Base-by-base conservation (phyloP, 2,329 filamentous ascomycete species). In the Verticillium tricorpus region DNA sequence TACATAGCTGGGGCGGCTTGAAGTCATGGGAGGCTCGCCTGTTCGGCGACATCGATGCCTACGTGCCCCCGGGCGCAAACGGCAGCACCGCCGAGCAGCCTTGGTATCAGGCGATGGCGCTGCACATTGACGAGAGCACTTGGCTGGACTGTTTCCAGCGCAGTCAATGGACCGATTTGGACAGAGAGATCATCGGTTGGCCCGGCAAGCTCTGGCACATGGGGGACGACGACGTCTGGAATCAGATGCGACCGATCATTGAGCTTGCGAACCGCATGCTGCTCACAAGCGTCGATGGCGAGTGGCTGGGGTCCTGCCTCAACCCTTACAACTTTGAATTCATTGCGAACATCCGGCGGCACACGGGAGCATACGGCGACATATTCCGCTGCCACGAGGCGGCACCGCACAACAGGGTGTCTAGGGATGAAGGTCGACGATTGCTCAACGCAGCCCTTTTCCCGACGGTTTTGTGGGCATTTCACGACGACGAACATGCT, bases 191-290 rank as follows among this genome's bases (percentile, higher is more conserved):
- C 8, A 9, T 32, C 2, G n/a, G 5, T 4, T 60, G 56, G 17
- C 15, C 25, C 14, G 55, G 55, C 8, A 28, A 3, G 45, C 45
- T 14, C 11, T 39, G 31, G 2, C 32, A 62, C n/a, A 50, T 62
- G 31, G 19, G 54, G 31, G 45, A 63, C n/a, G 57, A 60, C 12
- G 1, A n/a, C 6, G 34, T 54, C 1, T 60, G 62, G 62, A 3
- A 2, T 0, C 57, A 11, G 6, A 19, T 60, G n/a, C 17, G 19
- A 11, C 54, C 34, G 19, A 28, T 31, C 8, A 39, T 63, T 17
- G 62, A 63, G 28, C 25, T 63, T 14, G 60, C 62, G 6, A 55
- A 63, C 14, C 52, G 62, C 17, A 57, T 62, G 11, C 52, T 63
- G 8, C 17, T 6, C 2, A 56, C 58, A 15, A 60, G 50, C 1